Percentiles rank a stretch among this genome's conserved stretches.
Evolutionary conservation across 306 rosid genomes (phyloP).

Genomic region (Medicago arabica): DNA sequence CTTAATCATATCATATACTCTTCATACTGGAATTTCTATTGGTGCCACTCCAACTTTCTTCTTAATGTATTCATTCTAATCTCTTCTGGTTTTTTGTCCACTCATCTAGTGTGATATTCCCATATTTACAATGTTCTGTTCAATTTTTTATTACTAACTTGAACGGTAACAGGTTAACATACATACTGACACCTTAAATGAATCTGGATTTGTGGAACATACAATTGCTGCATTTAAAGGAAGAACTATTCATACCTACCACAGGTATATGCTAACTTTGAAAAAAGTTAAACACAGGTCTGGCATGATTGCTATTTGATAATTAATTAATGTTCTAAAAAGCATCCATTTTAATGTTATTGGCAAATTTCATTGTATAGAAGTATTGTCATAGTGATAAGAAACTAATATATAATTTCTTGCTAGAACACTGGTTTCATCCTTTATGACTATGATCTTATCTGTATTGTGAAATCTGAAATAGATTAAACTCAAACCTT

Average conservation of each 20-base stretch:
- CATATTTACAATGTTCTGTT: background rate
- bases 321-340: background rate
- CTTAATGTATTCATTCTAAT: background rate
- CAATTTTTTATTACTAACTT: conserved; percentile 19
- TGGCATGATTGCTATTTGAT: conserved; percentile 16
- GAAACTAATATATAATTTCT: conserved; percentile 14
- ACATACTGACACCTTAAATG: conserved; percentile 95
- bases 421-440: conserved; percentile 20
- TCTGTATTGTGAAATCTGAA: conserved; percentile 5
- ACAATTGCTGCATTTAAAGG: conserved; percentile 85
- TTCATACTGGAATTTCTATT: background rate
- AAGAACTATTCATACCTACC: conserved; percentile 95
- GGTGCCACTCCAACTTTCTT: background rate
- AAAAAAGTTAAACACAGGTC: background rate
- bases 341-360: conserved; percentile 5
- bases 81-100: background rate
- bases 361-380: background rate
- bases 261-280: conserved; percentile 61
- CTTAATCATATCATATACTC: too few species aligned
- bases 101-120: background rate
- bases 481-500: conserved; percentile 30
- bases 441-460: conserved; percentile 27
- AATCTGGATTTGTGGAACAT: conserved; percentile 92
- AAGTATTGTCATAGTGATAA: conserved; percentile 28
- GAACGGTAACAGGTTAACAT: conserved; percentile 74